phyloP scores from a whole-genome alignment of 768 basidiomycete species.

The Punctularia strigosozonata region DNA sequence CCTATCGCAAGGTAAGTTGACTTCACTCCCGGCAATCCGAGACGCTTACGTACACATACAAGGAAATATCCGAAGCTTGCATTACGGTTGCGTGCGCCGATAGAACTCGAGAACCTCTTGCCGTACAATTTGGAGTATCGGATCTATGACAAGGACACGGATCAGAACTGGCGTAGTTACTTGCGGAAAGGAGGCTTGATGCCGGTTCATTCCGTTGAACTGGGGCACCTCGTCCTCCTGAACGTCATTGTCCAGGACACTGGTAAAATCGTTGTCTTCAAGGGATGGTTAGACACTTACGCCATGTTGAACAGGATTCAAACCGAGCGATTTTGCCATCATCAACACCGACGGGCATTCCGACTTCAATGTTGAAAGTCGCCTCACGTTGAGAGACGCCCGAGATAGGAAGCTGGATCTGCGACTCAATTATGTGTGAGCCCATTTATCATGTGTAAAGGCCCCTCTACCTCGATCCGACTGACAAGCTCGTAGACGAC shows the following conservation, averaged over 20 bases:
- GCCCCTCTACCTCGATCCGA: neutral
- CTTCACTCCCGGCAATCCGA: neutral
- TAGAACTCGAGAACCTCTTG: constrained; percentile 91
- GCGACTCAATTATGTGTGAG: constrained; percentile 84
- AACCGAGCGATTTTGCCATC: constrained; percentile 93
- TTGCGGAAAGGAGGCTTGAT: constrained; percentile 87
- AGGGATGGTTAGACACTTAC: constrained; percentile 2
- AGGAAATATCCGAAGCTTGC: constrained; percentile 82
- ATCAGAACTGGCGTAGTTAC: constrained; percentile 92
- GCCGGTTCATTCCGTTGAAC: constrained; percentile 93
- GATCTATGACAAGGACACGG: constrained; percentile 92
- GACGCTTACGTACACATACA: neutral
- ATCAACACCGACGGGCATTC: constrained; percentile 90
- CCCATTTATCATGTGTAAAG: constrained; percentile 3
- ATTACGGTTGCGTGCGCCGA: constrained; percentile 79
- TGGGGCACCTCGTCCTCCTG: constrained; percentile 79
- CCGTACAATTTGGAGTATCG: constrained; percentile 92
- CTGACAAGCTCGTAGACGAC: constrained; percentile 34
- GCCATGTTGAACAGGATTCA: constrained; percentile 46
- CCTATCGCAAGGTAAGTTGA: constrained; percentile 38
- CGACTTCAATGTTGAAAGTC: constrained; percentile 75
- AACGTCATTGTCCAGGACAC: constrained; percentile 90
- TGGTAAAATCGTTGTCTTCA: constrained; percentile 32
- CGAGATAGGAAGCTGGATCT: constrained; percentile 69
- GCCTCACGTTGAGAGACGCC: constrained; percentile 60